Conservation (phyloP, 169 alveolate genomes). For the Plasmodium billcollinsi region DNA sequence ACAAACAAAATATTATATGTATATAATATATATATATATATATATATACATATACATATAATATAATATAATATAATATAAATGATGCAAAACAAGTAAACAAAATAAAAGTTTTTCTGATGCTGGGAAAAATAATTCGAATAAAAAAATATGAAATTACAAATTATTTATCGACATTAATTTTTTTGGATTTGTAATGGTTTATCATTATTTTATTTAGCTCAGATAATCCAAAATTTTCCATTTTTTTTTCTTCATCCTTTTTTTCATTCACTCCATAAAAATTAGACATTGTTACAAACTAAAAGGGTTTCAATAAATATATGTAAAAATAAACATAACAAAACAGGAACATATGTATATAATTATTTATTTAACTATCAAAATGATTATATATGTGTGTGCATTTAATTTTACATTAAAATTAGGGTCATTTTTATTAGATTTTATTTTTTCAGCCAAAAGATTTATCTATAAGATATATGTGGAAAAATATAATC, state of each 20-base stretch:
- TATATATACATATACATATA: too few relatives aligned
- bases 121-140: neutral
- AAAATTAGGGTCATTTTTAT: slow-evolving; percentile 45
- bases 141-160: slow-evolving; percentile 14
- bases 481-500: too few relatives aligned
- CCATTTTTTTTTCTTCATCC: slow-evolving; percentile 15
- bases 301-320: slow-evolving; percentile 22
- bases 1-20: too few relatives aligned
- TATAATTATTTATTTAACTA: neutral
- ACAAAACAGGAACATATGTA: neutral
- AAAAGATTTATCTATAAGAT: slow-evolving; percentile 40
- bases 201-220: slow-evolving; percentile 73
- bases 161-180: slow-evolving; percentile 32
- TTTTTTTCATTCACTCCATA: slow-evolving; percentile 48
- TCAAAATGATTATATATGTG: neutral
- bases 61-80: too few relatives aligned
- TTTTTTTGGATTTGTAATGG: slow-evolving; percentile 70
- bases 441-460: slow-evolving; percentile 25
- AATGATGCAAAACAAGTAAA: too few relatives aligned
- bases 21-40: too few relatives aligned
- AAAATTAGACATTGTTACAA: slow-evolving; percentile 38
- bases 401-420: slow-evolving; percentile 24
- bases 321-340: neutral
- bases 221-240: slow-evolving; percentile 73
- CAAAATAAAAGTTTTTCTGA: too few relatives aligned